Base-by-base conservation (phyloP, 495 filamentous ascomycete genomes). In the Aspergillus asperescens region DNA sequence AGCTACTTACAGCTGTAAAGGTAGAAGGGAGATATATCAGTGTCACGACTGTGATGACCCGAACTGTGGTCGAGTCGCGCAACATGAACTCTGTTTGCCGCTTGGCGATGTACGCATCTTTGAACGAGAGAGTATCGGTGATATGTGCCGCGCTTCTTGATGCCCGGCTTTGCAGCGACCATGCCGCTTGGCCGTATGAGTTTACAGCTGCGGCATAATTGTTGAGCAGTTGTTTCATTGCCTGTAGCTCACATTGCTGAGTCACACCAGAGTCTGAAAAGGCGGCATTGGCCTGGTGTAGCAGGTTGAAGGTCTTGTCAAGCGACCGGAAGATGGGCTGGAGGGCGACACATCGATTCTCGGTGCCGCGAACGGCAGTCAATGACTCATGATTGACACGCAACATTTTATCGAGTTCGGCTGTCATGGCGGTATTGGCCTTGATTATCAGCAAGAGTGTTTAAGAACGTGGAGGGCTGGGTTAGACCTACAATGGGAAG, bases 11-110 rank as follows among this genome's bases (percentile, higher is more conserved):
- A 3, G 71, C 71, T 25, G 72, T 62, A 53, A 75, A 75, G 3
- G 70, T 70, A 8, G 68, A 59, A 0, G 74, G 74, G 10, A 77
- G 61, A 55, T 75, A 77, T 1, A 75, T 57, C 43, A 77, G 47
- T 1, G 71, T 70, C 50, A 75, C 53, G 0, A 64, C 68, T 5
- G 74, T 75, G 22, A 77, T 64, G 27, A 72, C 70, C 13, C 64
- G 60, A 12, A 69, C 64, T 1, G 66, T 65, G 7, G 52, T 56
- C 4, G 63, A 61, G 41, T 69, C 63, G 66, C 62, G 29, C n/a
- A 74, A 41, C 58, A 74, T 74, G 19, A 64, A 69, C 8, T 65
- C 45, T 42, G 65, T 74, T 42, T 74, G 70, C 22, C 58, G 42
- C 19, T 62, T 60, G 1, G 66, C 61, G 7, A 71, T 56, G n/a